Conservation (phyloP, 495 filamentous ascomycete genomes). For the Pseudomonodictys pantanalensis region DNA sequence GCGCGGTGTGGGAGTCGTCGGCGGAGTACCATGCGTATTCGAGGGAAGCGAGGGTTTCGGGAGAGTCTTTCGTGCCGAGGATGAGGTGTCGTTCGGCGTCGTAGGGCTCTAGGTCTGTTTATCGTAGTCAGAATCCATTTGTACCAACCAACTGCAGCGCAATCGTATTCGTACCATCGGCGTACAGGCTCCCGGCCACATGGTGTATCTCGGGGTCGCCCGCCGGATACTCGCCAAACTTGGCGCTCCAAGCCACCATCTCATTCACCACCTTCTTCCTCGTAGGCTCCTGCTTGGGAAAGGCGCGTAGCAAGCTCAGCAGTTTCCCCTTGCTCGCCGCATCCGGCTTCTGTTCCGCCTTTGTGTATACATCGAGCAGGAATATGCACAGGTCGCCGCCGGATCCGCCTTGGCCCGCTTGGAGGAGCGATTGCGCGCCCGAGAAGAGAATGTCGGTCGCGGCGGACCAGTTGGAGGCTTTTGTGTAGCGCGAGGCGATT, state of each 20-base stretch:
- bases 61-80: conserved; percentile 85
- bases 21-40: conserved; percentile 93
- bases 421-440: conserved; percentile 79
- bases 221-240: conserved; percentile 79
- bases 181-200: conserved; percentile 81
- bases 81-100: conserved; percentile 89
- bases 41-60: conserved; percentile 71
- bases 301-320: conserved; percentile 67
- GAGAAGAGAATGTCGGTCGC: conserved; percentile 83
- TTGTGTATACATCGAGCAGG: conserved; percentile 82
- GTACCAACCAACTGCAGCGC: not conserved
- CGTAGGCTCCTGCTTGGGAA: conserved; percentile 79
- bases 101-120: conserved; percentile 76
- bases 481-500: conserved; percentile 87
- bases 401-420: conserved; percentile 85
- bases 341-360: conserved; percentile 72
- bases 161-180: conserved; percentile 57
- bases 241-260: conserved; percentile 85
- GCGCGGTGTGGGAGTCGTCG: conserved; percentile 83
- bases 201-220: conserved; percentile 96
- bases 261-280: conserved; percentile 88
- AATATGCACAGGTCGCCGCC: conserved; percentile 86
- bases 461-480: conserved; percentile 73
- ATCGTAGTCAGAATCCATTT: not conserved
- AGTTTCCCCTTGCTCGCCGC: conserved; percentile 61